Evolutionary conservation across 2,329 filamentous ascomycete genomes (phyloP).

Genomic region (Aspergillus tanneri): DNA sequence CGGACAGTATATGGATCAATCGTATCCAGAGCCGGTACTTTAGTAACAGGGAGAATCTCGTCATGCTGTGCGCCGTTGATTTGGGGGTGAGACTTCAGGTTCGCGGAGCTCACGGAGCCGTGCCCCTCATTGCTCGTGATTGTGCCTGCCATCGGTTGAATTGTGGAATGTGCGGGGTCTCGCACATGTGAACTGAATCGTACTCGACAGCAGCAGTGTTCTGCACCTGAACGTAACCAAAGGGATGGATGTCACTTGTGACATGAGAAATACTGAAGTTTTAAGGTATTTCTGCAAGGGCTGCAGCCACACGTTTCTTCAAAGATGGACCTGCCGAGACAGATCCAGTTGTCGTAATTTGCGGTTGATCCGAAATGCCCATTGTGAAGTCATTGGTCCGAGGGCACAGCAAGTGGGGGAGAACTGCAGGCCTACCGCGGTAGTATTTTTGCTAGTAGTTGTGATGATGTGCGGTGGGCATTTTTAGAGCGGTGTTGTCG

Average conservation of each 20-base stretch:
- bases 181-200: slow-evolving; percentile 18
- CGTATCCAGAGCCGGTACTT: slow-evolving; percentile 28
- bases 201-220: slow-evolving; percentile 13
- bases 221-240: slow-evolving; percentile 3
- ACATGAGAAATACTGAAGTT: background rate
- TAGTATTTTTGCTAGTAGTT: slow-evolving; percentile 1
- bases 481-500: slow-evolving; percentile 8
- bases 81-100: background rate
- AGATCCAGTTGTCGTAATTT: slow-evolving; percentile 18
- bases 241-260: slow-evolving; percentile 1
- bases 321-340: slow-evolving; percentile 16
- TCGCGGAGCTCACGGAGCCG: slow-evolving; percentile 4
- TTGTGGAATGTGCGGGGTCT: slow-evolving; percentile 14
- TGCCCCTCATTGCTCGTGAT: slow-evolving; percentile 15
- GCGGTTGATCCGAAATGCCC: slow-evolving; percentile 12
- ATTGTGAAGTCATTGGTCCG: slow-evolving; percentile 11
- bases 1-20: slow-evolving; percentile 25
- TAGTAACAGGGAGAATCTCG: slow-evolving; percentile 24
- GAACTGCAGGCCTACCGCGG: background rate
- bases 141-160: slow-evolving; percentile 17
- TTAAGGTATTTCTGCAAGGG: slow-evolving; percentile 8
- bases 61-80: background rate
- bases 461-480: slow-evolving; percentile 5
- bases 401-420: background rate
- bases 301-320: slow-evolving; percentile 3